Percentiles rank a stretch among this genome's conserved stretches.
Evolutionary conservation across 1,284 basidiomycete genomes (phyloP).

Genomic region (Moniliophthora roreri): DNA sequence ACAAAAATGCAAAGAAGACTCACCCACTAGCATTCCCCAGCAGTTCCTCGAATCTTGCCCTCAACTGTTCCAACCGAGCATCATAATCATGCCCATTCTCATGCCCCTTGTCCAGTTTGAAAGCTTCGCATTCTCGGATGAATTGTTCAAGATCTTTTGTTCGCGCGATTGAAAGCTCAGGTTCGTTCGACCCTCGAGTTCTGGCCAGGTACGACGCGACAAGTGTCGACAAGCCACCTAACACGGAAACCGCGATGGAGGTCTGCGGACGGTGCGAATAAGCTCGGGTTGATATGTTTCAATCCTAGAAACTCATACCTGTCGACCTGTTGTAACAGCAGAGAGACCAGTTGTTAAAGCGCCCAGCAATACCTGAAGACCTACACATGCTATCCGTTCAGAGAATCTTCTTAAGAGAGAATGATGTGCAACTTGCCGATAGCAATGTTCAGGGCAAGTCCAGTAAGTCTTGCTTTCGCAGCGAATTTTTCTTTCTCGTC

Average conservation of each 20-base stretch:
- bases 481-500: constrained; percentile 40
- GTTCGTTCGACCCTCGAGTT: constrained; percentile 64
- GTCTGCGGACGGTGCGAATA: constrained; percentile 28
- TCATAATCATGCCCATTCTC: constrained; percentile 23
- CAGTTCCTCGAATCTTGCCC: constrained; percentile 34
- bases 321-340: constrained; percentile 41
- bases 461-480: constrained; percentile 38
- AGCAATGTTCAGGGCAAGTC: constrained; percentile 52
- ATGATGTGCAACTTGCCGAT: constrained; percentile 36
- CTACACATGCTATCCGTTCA: constrained; percentile 22
- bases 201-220: constrained; percentile 72
- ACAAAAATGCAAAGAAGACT: no score
- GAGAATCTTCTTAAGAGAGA: not conserved
- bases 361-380: constrained; percentile 60
- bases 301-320: constrained; percentile 30
- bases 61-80: constrained; percentile 22
- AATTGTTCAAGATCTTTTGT: constrained; percentile 63
- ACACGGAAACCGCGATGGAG: constrained; percentile 38
- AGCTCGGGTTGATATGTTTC: not conserved
- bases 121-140: constrained; percentile 56
- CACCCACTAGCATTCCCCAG: constrained; percentile 31
- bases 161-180: constrained; percentile 53
- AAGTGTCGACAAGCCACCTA: constrained; percentile 46
- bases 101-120: constrained; percentile 57
- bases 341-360: constrained; percentile 68